These are phyloP conservation scores for Puccinia novopanici DNA, from an alignment of 1,284 basidiomycete species.

Conservation along the genomic window DNA sequence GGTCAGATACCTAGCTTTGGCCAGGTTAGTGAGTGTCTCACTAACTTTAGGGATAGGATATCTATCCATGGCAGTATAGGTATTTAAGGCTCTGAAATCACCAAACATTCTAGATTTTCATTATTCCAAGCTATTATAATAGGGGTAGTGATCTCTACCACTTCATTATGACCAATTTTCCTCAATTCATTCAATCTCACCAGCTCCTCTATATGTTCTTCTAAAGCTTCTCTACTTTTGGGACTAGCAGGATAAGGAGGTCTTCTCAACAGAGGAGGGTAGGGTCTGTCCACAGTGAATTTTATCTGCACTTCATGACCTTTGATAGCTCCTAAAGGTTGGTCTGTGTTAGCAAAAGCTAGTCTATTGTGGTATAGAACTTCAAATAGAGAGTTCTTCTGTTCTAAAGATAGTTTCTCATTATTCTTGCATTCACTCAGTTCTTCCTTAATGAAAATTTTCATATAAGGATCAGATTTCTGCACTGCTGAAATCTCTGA, in stretches of 20 bases:
- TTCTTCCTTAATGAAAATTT: no score
- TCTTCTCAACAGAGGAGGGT: slow-evolving; percentile 21
- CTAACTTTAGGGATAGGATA: not conserved
- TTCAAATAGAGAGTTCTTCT: not conserved
- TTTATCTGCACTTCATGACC: slow-evolving; percentile 8
- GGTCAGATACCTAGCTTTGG: not conserved
- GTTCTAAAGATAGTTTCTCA: not conserved
- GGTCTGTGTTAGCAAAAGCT: not conserved
- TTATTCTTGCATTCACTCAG: no score
- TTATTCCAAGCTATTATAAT: not conserved
- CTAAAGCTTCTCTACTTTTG: slow-evolving; percentile 7
- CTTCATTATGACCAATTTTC: slow-evolving; percentile 1
- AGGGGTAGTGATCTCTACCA: not conserved
- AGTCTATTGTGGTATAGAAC: not conserved
- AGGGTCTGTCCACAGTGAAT: slow-evolving; percentile 12
- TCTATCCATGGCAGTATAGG: not conserved
- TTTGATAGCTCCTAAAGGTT: not conserved
- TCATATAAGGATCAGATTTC: no score
- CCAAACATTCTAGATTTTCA: slow-evolving; percentile 5
- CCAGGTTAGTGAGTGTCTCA: not conserved
- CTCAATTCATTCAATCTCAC: not conserved
- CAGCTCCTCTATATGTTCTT: not conserved
- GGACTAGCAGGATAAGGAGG: slow-evolving; percentile 30
- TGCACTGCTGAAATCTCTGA: no score
- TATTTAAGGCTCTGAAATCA: slow-evolving; percentile 4